Base-by-base conservation (phyloP, 208 protist genomes). In the Angomonas ambiguus region DNA sequence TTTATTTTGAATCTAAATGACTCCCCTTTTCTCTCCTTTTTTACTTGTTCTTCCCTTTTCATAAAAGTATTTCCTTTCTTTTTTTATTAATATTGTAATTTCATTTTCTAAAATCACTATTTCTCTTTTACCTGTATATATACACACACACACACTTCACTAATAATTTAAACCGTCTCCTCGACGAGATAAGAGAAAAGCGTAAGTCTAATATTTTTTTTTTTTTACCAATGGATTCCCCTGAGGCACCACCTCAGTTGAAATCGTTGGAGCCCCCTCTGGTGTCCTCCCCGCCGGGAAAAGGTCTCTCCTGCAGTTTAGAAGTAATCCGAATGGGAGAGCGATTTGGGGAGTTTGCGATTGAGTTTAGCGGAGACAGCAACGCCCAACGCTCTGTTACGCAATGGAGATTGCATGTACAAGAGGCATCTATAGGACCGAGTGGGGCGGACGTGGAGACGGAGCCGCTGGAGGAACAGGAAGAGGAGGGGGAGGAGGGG, bases 331-430 rank as follows among this genome's bases (percentile, higher is more conserved):
- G 83, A 65, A 81, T 96, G 56, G 92, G 85, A 10, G 92, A 97
- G 65, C 70, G 84, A 2, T 96, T 97, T 67, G 90, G 75, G 3
- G 90, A 97, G 79, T 95, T 97, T 72, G 82, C 80, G 30, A 64
- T 35, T 6, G 57, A 32, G 38, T 48, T 58, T 27, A 67, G 41
- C 35, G 63, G 51, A 24, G 38, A 11, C 32, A 28, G 22, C 4
- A 1, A 18, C 0, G 32, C 6, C 0, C 32, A 41, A 2, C 28
- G 22, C 4, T 49, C 16, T 2, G 27, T 42, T 8, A 41, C 48
- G 6, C 16, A 31, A 3, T 96, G 91, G 88, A 62, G 84, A 58
- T 76, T 96, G 28, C 64, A 69, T 20, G 70, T 92, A 31, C 72
- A 77, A 34, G 65, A 62, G 35, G 48, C 57, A n/a, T n/a, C n/a